Evolutionary conservation across 768 basidiomycete species (phyloP).

Genomic region (Hydnomerulius pinastri): DNA sequence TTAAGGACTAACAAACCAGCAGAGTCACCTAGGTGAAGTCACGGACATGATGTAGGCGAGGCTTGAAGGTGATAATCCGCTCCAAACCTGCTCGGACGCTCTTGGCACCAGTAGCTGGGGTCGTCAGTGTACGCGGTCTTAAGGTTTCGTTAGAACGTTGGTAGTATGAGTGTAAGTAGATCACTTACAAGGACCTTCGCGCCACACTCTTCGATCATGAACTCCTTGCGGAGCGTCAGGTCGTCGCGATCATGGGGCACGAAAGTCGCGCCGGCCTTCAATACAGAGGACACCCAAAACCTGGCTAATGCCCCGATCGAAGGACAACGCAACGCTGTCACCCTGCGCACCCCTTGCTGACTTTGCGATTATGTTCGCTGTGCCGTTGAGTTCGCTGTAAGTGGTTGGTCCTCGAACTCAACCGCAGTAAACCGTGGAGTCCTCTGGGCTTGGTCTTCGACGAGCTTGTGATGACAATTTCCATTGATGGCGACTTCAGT

Average conservation of each 20-base stretch:
- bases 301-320: slow-evolving; percentile 17
- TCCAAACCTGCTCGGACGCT: slow-evolving; percentile 3
- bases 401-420: slow-evolving; percentile 21
- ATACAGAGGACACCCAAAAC: slow-evolving; percentile 20
- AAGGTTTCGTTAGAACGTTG: not conserved
- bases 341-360: slow-evolving; percentile 15
- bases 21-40: slow-evolving; percentile 1
- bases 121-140: slow-evolving; percentile 19
- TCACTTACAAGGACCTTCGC: slow-evolving; percentile 12
- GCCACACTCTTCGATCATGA: slow-evolving; percentile 15
- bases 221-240: slow-evolving; percentile 16
- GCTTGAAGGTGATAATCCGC: no score
- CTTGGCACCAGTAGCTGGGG: slow-evolving; percentile 9
- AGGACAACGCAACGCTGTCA: slow-evolving; percentile 14
- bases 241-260: slow-evolving; percentile 19
- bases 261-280: slow-evolving; percentile 27
- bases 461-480: no score
- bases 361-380: slow-evolving; percentile 28
- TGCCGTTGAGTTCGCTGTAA: slow-evolving; percentile 28
- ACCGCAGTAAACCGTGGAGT: slow-evolving; percentile 13
- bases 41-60: slow-evolving; percentile 14
- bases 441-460: no score
- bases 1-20: not conserved
- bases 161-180: not conserved
- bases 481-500: slow-evolving; percentile 1